Evolutionary conservation across 345 rosid genomes (phyloP).

Genomic region (Citrus trifoliata): DNA sequence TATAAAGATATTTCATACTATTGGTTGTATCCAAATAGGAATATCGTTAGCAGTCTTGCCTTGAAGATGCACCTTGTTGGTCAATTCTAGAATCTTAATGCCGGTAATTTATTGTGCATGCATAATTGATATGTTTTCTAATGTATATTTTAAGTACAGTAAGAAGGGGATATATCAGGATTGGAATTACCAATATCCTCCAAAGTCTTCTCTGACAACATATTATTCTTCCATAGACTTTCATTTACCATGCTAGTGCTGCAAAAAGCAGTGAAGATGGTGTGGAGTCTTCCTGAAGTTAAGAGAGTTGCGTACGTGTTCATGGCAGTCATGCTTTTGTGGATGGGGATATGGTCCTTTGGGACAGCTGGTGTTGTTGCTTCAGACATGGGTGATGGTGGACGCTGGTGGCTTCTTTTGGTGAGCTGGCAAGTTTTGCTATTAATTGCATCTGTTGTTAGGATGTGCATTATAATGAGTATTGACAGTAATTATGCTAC

Average conservation of each 20-base stretch:
- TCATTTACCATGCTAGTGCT: constrained; percentile 90
- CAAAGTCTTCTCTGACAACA: constrained; percentile 20
- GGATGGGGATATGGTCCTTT: constrained; percentile 93
- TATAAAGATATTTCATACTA: not conserved
- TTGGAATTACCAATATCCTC: constrained; percentile 7
- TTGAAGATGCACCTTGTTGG: not conserved
- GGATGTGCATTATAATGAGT: constrained; percentile 7
- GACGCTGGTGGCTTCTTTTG: constrained; percentile 97
- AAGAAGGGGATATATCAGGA: constrained; percentile 20
- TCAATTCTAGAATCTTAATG: not conserved
- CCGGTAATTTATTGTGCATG: not conserved
- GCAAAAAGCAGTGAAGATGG: constrained; percentile 79
- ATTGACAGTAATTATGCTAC: constrained; percentile 18
- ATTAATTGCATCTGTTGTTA: constrained; percentile 23
- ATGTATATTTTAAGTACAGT: constrained; percentile 5
- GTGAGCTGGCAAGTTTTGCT: constrained; percentile 99
- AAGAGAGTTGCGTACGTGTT: constrained; percentile 72
- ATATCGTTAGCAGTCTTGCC: not conserved
- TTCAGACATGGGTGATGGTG: constrained; percentile 59
- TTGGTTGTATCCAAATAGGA: not conserved
- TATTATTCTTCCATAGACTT: constrained; percentile 49
- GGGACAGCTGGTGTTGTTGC: constrained; percentile 95
- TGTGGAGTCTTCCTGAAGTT: constrained; percentile 91
- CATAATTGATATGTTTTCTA: not conserved
- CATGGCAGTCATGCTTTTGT: constrained; percentile 69